Percentiles rank a stretch among this genome's conserved stretches.
Evolutionary conservation across 441 rosid genomes (phyloP).

Genomic region (Populus hybrid): DNA sequence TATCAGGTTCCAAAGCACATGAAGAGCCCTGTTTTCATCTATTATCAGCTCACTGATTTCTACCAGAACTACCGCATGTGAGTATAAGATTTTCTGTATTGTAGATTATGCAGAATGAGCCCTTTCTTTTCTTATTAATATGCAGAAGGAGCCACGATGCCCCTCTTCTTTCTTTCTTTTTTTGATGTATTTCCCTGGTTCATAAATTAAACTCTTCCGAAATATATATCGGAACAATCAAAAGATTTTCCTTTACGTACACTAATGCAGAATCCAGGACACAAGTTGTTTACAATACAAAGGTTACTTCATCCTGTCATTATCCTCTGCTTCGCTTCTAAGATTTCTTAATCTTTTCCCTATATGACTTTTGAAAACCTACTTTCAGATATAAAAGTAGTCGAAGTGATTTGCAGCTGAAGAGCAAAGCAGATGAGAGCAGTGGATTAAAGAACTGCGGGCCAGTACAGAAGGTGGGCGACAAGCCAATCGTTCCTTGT

Average conservation of each 20-base stretch:
- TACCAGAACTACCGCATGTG: conserved; percentile 89
- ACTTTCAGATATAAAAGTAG: conserved; percentile 58
- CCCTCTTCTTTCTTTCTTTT: too few relatives aligned
- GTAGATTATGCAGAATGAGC: too few relatives aligned
- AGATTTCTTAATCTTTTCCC: background rate
- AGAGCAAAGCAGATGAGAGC: conserved; percentile 11
- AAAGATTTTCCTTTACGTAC: background rate
- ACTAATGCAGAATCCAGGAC: background rate
- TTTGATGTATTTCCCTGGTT: too few relatives aligned
- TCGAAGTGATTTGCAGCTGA: conserved; percentile 59
- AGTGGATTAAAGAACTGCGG: conserved; percentile 39
- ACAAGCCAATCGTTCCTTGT: conserved; percentile 61
- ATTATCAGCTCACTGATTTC: conserved; percentile 85
- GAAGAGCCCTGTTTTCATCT: conserved; percentile 72
- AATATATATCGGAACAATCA: background rate
- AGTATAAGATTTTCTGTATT: background rate
- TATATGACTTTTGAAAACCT: background rate
- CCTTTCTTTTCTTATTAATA: background rate
- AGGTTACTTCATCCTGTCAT: background rate
- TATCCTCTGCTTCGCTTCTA: background rate
- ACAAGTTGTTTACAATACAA: background rate
- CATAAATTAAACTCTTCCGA: too few relatives aligned
- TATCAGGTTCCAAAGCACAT: conserved; percentile 60
- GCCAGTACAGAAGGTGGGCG: conserved; percentile 44
- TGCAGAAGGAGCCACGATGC: background rate